A percentile compares a stretch with the other conserved stretches of the same genome.
Evolutionary conservation across 2,329 filamentous ascomycete genomes (phyloP).

Genomic region (Calonectria hawksworthii): DNA sequence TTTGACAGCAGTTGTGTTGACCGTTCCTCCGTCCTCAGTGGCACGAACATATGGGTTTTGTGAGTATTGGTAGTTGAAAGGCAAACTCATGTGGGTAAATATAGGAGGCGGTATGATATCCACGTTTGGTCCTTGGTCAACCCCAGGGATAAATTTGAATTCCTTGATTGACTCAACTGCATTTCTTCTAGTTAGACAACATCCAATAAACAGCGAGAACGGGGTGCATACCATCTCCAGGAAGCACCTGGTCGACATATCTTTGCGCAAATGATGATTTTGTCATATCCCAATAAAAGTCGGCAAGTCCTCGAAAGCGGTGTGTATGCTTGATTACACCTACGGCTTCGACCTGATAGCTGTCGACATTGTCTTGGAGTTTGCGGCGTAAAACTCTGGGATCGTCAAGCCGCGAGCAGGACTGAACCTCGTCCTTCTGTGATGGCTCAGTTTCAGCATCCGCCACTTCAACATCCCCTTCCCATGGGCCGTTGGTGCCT

Average conservation of each 20-base stretch:
- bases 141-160: conserved; percentile 76
- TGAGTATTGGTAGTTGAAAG: conserved; percentile 85
- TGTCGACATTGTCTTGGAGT: conserved; percentile 77
- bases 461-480: conserved; percentile 56
- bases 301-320: conserved; percentile 87
- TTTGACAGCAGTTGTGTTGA: conserved; percentile 72
- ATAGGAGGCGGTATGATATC: conserved; percentile 85
- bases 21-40: conserved; percentile 68
- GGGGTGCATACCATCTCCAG: conserved; percentile 73
- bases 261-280: conserved; percentile 78
- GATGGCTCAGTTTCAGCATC: conserved; percentile 36
- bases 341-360: conserved; percentile 77
- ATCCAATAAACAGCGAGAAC: background rate
- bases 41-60: conserved; percentile 85
- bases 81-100: conserved; percentile 81
- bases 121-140: conserved; percentile 70
- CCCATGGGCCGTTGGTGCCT: conserved; percentile 78
- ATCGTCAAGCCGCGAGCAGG: conserved; percentile 64
- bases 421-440: conserved; percentile 51
- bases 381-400: conserved; percentile 71
- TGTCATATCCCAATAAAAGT: conserved; percentile 85
- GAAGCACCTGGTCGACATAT: conserved; percentile 79
- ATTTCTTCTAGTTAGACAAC: conserved; percentile 1
- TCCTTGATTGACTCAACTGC: conserved; percentile 66
- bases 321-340: conserved; percentile 85